phyloP scores from a whole-genome alignment of 371 early-diverging fungal species.

The Mucor mucedo region DNA sequence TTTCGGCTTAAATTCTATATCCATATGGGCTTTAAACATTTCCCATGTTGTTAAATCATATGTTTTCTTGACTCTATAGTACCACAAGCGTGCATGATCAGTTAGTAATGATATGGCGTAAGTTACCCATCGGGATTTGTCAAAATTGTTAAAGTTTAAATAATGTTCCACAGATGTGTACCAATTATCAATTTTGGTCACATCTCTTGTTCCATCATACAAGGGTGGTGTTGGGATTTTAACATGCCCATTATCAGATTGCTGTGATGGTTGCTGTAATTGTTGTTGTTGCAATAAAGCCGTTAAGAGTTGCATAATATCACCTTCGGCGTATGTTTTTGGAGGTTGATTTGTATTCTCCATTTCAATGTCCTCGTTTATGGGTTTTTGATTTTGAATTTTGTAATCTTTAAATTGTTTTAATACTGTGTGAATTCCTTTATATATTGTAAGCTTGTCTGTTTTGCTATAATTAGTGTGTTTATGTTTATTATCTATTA shows the following conservation, averaged over 20 bases:
- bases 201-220: slow-evolving; percentile 8
- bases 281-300: neutral
- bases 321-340: neutral
- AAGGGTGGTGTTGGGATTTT: neutral
- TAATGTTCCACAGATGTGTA: neutral
- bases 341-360: neutral
- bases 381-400: neutral
- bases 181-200: neutral
- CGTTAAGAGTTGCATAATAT: neutral
- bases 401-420: neutral
- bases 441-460: neutral
- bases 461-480: neutral
- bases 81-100: neutral
- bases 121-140: neutral
- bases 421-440: neutral
- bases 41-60: neutral
- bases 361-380: neutral
- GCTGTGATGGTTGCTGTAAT: neutral
- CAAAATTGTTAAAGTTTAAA: neutral
- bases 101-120: neutral
- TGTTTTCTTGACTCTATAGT: neutral
- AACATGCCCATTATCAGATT: neutral
- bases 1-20: neutral
- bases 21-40: neutral
- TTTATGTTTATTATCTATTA: neutral